These are phyloP conservation scores for Heterobasidion occidentale DNA, from an alignment of 1,284 basidiomycete genomes.

Conservation along the genomic window DNA sequence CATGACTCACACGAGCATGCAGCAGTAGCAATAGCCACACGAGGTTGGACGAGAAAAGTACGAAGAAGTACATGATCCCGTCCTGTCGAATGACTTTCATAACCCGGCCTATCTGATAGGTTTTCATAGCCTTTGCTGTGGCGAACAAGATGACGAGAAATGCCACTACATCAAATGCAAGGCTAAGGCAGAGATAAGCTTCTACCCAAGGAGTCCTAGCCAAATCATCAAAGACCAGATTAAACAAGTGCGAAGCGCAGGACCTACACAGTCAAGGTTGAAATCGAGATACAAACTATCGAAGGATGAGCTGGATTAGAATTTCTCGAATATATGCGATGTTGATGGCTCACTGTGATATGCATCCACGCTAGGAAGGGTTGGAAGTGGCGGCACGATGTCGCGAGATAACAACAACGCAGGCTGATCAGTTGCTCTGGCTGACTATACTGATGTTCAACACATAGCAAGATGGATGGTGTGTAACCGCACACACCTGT, in stretches of 20 bases:
- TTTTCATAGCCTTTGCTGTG: neutral
- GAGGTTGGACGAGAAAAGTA: neutral
- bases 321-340: neutral
- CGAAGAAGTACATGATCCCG: neutral
- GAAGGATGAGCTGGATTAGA: neutral
- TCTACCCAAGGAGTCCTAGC: neutral
- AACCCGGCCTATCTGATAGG: neutral
- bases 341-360: neutral
- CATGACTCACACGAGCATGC: neutral
- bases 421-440: neutral
- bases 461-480: neutral
- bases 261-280: neutral
- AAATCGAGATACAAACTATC: neutral
- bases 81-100: neutral
- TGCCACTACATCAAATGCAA: neutral
- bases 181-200: neutral
- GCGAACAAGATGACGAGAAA: neutral
- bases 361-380: neutral
- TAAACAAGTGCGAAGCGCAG: neutral
- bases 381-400: neutral
- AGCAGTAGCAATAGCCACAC: neutral
- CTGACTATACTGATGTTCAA: neutral
- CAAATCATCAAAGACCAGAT: neutral
- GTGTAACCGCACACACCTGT: neutral
- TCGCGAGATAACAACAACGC: neutral